Conservation (phyloP, 768 basidiomycete species). For the Saitozyma podzolica region DNA sequence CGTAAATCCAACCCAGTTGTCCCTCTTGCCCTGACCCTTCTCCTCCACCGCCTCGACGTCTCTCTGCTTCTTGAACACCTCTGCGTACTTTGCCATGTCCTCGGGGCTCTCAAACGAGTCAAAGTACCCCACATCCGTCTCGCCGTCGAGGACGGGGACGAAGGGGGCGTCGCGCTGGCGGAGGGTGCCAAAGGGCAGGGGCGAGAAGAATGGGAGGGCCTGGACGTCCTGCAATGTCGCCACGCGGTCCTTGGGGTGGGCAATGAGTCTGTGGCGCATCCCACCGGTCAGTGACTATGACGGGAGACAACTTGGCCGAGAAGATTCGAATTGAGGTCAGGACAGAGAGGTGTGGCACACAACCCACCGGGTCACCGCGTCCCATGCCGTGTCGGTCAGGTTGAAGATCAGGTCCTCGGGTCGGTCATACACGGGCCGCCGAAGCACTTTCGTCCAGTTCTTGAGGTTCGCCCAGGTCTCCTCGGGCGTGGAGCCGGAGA, state of each 20-base stretch:
- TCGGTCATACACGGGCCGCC: constrained; percentile 91
- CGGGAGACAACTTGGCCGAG: not conserved
- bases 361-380: constrained; percentile 81
- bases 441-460: constrained; percentile 90
- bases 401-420: constrained; percentile 97
- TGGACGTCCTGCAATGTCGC: constrained; percentile 71
- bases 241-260: constrained; percentile 78
- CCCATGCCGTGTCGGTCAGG: constrained; percentile 88
- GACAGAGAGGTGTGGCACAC: constrained; percentile 24
- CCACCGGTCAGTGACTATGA: not conserved
- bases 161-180: constrained; percentile 79
- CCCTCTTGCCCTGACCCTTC: constrained; percentile 58
- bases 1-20: constrained; percentile 54
- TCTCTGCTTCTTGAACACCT: constrained; percentile 93
- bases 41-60: constrained; percentile 91
- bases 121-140: constrained; percentile 76
- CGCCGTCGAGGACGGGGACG: constrained; percentile 89
- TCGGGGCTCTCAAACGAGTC: constrained; percentile 64
- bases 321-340: not conserved
- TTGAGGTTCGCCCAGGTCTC: constrained; percentile 99
- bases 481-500: constrained; percentile 90
- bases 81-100: constrained; percentile 98
- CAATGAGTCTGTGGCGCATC: constrained; percentile 61
- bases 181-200: constrained; percentile 73
- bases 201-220: constrained; percentile 77